Percentiles rank a stretch among this genome's conserved stretches.
Conservation (phyloP, 108 stramenopile species). For the Conticribra guillardii region DNA sequence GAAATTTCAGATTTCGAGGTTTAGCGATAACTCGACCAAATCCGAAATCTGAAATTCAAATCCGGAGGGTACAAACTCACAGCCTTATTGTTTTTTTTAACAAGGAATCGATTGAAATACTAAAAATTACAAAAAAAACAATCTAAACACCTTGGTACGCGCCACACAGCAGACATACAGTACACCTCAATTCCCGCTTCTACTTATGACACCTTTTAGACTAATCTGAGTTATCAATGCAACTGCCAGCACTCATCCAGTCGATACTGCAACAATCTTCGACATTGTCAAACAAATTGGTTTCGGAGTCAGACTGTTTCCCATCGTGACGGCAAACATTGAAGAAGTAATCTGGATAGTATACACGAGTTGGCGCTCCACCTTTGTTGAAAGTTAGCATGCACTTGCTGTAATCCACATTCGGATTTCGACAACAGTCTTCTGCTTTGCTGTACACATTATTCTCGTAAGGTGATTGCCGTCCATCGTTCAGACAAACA, state of each 20-base stretch:
- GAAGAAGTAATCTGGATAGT: conserved; percentile 31
- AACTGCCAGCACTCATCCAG: conserved; percentile 16
- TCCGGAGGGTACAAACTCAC: no score
- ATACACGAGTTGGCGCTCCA: no score
- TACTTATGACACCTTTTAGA: no score
- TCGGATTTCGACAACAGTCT: conserved; percentile 16
- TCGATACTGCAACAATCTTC: conserved; percentile 25
- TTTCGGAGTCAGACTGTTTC: conserved; percentile 2
- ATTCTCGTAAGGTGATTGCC: neutral
- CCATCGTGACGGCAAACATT: conserved; percentile 26
- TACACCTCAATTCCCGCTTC: no score
- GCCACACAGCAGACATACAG: no score
- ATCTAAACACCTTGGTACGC: no score
- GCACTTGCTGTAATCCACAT: conserved; percentile 15
- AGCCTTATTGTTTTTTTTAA: no score
- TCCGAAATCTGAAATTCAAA: no score
- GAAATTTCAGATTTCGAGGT: no score
- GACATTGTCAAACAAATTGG: conserved; percentile 20
- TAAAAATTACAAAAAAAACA: no score
- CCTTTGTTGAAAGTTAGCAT: neutral
- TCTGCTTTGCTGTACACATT: conserved; percentile 1
- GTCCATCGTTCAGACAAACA: conserved; percentile 17
- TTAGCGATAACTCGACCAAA: no score
- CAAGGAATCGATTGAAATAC: no score
- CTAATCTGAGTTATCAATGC: conserved; percentile 12